phyloP scores from a whole-genome alignment of 257 asterid species.

The Gentiana macrophylla region DNA sequence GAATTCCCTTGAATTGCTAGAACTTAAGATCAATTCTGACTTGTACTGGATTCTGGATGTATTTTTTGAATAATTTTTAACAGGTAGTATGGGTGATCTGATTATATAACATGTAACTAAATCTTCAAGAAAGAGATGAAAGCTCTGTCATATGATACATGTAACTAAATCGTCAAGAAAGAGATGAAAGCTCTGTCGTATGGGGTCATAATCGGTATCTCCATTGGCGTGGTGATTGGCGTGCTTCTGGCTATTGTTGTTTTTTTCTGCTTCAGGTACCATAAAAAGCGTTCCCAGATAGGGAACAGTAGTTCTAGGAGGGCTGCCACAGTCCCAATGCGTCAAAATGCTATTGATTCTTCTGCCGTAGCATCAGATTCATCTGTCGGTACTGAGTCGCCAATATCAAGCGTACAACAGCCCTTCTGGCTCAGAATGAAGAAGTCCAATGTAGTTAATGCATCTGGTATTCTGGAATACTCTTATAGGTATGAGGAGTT shows the following conservation, averaged over 20 bases:
- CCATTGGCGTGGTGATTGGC: slow-evolving; percentile 83
- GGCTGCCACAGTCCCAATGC: slow-evolving; percentile 62
- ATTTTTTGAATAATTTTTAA: slow-evolving; percentile 9
- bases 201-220: slow-evolving; percentile 67
- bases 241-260: slow-evolving; percentile 58
- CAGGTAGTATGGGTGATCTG: slow-evolving; percentile 29
- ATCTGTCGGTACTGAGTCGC: slow-evolving; percentile 71
- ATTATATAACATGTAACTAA: slow-evolving; percentile 21
- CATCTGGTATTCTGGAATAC: slow-evolving; percentile 75
- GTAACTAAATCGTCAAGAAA: slow-evolving; percentile 15
- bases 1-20: background rate
- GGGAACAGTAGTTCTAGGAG: slow-evolving; percentile 86
- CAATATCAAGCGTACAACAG: slow-evolving; percentile 35
- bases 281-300: slow-evolving; percentile 46
- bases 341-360: slow-evolving; percentile 62
- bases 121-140: slow-evolving; percentile 40
- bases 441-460: slow-evolving; percentile 51
- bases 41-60: slow-evolving; percentile 2
- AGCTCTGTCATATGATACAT: slow-evolving; percentile 42
- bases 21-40: background rate
- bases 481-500: slow-evolving; percentile 57
- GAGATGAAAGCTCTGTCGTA: slow-evolving; percentile 57
- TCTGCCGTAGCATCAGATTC: slow-evolving; percentile 66
- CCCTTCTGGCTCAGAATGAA: slow-evolving; percentile 47
- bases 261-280: slow-evolving; percentile 51